Evolutionary conservation across 148 eudicot species (phyloP), one percentile per base, ranked within the genome.

Genomic region (Chenopodium formosanum): DNA sequence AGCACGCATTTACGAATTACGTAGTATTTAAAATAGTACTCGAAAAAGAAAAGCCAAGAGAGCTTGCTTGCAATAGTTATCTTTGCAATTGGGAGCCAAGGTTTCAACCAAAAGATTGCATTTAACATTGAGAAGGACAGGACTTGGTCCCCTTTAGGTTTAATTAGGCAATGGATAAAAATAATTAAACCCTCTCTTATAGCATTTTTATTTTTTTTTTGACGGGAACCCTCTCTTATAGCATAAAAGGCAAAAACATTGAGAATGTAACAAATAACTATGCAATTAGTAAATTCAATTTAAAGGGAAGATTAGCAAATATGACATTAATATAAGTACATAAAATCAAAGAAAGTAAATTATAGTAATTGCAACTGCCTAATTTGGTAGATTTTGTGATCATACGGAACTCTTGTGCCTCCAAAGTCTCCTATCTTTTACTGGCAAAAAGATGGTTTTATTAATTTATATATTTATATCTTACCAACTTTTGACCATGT

Each of bases 101-200:
- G 25, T 46, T 75, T 7, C 70, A 17, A 25, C 46, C 73, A 50
- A 75, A 68, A 75, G 17, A 58, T 76, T 37, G 76, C 71, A 69
- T 76, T 40, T 82, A 75, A 75, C 29, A 27, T 7, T 56, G 80
- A 82, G 47, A 77, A 77, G 2, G 84, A 82, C 25, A 20, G 77
- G 77, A 77, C 40, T 82, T 71, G 80, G 81, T 82, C 84, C 84
- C 77, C 23, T 27, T 72, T 16, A 19, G 73, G 14, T 70, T 34
- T 34, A 37, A 70, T 70, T 34, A 23, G 82, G 74, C 31, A 72
- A 53, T 80, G 77, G 68, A 50, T 56, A 22, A 71, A 31, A 32
- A 79, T 14, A 72, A 72, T 71, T 80, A 80, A 80, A 64, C 9
- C 6, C 53, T 32, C 1, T 11, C 17, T 13, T 70, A 31, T 31